These are phyloP conservation scores for Catharanthus roseus DNA, from an alignment of 257 asterid species.

Conservation along the genomic window DNA sequence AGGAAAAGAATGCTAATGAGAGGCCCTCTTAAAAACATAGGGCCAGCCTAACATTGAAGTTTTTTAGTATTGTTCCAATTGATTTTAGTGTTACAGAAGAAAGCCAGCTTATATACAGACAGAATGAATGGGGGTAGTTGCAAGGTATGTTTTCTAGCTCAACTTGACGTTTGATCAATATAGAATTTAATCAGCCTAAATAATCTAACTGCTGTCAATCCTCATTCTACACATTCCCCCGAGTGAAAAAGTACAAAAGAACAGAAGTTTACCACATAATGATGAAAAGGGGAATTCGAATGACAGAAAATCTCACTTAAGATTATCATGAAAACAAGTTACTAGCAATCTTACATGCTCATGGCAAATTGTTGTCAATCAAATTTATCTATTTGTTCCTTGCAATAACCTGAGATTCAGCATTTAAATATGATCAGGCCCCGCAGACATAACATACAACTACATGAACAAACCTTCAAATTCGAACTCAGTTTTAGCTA, in stretches of 20 bases:
- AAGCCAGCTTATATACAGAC: neutral
- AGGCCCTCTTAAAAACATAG: neutral
- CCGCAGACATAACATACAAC: neutral
- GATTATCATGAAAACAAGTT: constrained; percentile 1
- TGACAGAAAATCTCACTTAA: neutral
- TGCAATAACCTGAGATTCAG: constrained; percentile 14
- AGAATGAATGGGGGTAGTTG: neutral
- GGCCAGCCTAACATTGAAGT: neutral
- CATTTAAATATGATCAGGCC: constrained; percentile 12
- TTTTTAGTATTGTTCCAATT: neutral
- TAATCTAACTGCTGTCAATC: neutral
- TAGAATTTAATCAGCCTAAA: neutral
- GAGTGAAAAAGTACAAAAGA: neutral
- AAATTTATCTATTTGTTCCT: neutral
- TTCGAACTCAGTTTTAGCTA: neutral
- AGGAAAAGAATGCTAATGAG: neutral
- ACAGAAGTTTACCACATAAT: neutral
- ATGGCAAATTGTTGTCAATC: constrained; percentile 9
- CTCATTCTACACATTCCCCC: neutral
- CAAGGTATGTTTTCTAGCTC: neutral
- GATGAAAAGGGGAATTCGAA: neutral
- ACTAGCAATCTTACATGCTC: constrained; percentile 11
- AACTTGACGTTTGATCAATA: neutral
- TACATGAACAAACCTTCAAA: neutral
- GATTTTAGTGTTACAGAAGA: neutral